Evolutionary conservation across 768 basidiomycete species (phyloP).

Genomic region (Coprinopsis strossmayeri): DNA sequence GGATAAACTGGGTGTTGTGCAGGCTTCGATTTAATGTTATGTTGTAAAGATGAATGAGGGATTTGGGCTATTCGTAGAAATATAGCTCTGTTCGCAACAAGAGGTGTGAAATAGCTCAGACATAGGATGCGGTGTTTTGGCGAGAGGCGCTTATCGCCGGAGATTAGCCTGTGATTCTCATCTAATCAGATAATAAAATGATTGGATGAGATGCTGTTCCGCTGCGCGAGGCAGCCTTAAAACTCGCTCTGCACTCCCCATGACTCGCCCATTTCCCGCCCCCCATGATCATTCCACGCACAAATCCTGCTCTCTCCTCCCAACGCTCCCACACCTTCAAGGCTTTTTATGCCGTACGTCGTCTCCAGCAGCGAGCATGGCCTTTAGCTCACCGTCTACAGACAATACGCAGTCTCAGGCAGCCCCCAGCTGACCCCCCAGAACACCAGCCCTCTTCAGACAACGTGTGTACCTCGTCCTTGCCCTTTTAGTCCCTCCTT

Average conservation of each 20-base stretch:
- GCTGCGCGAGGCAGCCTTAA: no score
- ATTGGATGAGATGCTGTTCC: slow-evolving; percentile 15
- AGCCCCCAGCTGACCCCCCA: slow-evolving; percentile 24
- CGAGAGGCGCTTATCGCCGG: background rate
- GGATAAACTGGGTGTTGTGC: no score
- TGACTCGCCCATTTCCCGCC: slow-evolving; percentile 13
- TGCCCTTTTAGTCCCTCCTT: no score
- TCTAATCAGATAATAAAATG: background rate
- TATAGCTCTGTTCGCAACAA: no score
- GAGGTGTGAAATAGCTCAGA: no score
- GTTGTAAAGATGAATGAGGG: slow-evolving; percentile 7
- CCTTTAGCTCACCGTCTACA: slow-evolving; percentile 16
- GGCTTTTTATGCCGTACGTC: slow-evolving; percentile 52
- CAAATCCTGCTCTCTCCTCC: slow-evolving; percentile 12
- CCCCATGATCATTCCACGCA: slow-evolving; percentile 33
- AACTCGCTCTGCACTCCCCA: slow-evolving; percentile 22
- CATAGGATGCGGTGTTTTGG: background rate
- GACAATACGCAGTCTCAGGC: slow-evolving; percentile 36
- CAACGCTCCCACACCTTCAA: slow-evolving; percentile 35
- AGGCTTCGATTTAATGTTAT: background rate
- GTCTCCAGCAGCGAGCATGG: slow-evolving; percentile 8
- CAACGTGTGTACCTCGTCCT: slow-evolving; percentile 33
- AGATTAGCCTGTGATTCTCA: background rate
- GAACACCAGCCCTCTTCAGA: slow-evolving; percentile 40
- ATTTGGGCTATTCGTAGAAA: slow-evolving; percentile 14